phyloP scores from a whole-genome alignment of 768 basidiomycete genomes.

The Exsudoporus frostii region DNA sequence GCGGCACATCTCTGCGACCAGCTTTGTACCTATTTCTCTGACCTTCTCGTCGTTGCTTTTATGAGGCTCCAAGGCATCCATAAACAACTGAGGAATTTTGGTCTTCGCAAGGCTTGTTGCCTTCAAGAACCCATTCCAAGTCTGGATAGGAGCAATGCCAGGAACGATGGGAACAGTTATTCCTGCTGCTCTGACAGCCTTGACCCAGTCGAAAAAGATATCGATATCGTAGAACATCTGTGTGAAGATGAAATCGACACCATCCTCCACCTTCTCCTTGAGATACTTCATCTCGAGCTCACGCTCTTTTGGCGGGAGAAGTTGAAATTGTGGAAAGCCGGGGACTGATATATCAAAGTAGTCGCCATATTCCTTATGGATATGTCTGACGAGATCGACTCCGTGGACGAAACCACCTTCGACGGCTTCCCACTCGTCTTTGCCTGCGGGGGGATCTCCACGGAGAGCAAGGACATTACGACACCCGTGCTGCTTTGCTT shows the following conservation, averaged over 20 bases:
- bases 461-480: constrained; percentile 91
- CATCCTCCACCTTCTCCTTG: constrained; percentile 89
- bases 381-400: constrained; percentile 88
- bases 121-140: constrained; percentile 91
- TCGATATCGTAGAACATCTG: constrained; percentile 98
- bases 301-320: constrained; percentile 69
- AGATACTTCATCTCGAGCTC: constrained; percentile 79
- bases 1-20: constrained; percentile 93
- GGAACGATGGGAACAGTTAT: constrained; percentile 90
- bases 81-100: constrained; percentile 68
- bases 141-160: constrained; percentile 94
- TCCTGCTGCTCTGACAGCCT: constrained; percentile 74
- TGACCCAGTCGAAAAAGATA: constrained; percentile 90
- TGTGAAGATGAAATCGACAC: constrained; percentile 92
- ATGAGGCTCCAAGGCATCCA: constrained; percentile 78
- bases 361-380: constrained; percentile 76
- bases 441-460: constrained; percentile 87
- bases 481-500: constrained; percentile 86
- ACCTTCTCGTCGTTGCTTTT: constrained; percentile 94
- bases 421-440: constrained; percentile 89
- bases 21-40: constrained; percentile 85
- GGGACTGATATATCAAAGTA: constrained; percentile 96
- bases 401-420: constrained; percentile 90
- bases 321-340: constrained; percentile 84
- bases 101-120: constrained; percentile 78